Evolutionary conservation across 345 rosid genomes (phyloP).

Genomic region (Lepidium didymum): DNA sequence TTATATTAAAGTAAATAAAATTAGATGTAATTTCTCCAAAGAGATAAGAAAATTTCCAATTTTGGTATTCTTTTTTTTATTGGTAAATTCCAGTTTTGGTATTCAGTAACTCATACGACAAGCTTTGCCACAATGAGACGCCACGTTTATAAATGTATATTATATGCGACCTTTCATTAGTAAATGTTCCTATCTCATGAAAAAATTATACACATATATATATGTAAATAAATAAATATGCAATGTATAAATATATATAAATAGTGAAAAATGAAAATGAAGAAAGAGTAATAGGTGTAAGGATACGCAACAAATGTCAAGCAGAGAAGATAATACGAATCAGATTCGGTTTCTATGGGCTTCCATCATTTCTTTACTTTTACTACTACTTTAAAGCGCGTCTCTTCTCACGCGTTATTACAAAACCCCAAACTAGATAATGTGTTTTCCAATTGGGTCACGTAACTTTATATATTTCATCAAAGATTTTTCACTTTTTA

Average conservation of each 20-base stretch:
- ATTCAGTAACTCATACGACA: not conserved
- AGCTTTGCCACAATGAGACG: slow-evolving; percentile 9
- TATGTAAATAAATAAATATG: not conserved
- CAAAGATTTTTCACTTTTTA: not conserved
- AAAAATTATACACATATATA: not conserved
- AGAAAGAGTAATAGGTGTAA: slow-evolving; percentile 13
- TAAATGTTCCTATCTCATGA: slow-evolving; percentile 7
- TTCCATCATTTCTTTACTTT: slow-evolving; percentile 22
- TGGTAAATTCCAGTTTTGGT: no score
- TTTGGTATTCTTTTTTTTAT: no score
- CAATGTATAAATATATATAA: not conserved
- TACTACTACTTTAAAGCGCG: slow-evolving; percentile 10
- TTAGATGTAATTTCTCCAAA: not conserved
- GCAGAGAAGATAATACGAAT: slow-evolving; percentile 22
- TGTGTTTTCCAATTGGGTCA: not conserved
- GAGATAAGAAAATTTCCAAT: not conserved
- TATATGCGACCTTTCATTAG: not conserved
- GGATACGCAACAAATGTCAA: slow-evolving; percentile 28
- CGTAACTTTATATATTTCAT: slow-evolving; percentile 12
- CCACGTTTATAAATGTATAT: not conserved
- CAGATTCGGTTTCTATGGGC: slow-evolving; percentile 27
- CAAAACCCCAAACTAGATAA: slow-evolving; percentile 8
- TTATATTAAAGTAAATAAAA: not conserved
- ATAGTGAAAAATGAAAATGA: not conserved
- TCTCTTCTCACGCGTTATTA: slow-evolving; percentile 10